Evolutionary conservation across 805 yeast species (phyloP), one percentile per base, ranked within the genome.

Genomic region (Grigorovia humatica): DNA sequence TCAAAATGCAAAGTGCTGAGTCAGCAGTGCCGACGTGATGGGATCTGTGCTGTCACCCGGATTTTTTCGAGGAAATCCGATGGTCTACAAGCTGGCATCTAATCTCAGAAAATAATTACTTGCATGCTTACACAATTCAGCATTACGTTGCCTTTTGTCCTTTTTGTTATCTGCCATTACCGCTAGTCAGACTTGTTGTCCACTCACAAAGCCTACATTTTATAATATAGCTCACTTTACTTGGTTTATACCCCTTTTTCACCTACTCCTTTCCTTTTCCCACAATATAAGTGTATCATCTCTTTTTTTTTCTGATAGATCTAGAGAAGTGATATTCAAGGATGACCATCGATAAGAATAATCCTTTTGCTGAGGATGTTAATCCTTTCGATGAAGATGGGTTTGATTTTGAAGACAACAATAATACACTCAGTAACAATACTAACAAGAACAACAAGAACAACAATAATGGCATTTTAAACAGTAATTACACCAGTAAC

Each of bases 361-460:
- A 48, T 40, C 51, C 51, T 19, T 48, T 48, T 38, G 43, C 41
- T 9, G 51, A 48, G 19, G 51, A 48, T 44, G 43, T 48, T 15
- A 48, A 48, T 15, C 65, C 65, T 13, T 61, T 63, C 45, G 64
- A 60, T 44, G 65, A 62, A 50, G 58, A 61, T 32, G 48, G 48
- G 20, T 62, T 59, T 43, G 62, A 58, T 35, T 63, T 62, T 45
- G 67, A 63, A 51, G 55, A 57, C 13, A 52, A 18, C 19, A 9
- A 17, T 17, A 43, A 41, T 38, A 51, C 51, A 41, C 43, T 18
- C 17, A 35, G 44, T 43, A 43, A 47, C n/a, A 29, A 47, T n/a
- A 32, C 15, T 17, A 12, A 18, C 19, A 17, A n/a, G 7, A 32
- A 20, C n/a, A 12, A 18, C 19, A 17, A n/a, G 7, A 32, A 20